Percentiles rank a stretch among this genome's conserved stretches.
Evolutionary conservation across 2,329 filamentous ascomycete genomes (phyloP).

Genomic region (Corniculantispora saksenae): DNA sequence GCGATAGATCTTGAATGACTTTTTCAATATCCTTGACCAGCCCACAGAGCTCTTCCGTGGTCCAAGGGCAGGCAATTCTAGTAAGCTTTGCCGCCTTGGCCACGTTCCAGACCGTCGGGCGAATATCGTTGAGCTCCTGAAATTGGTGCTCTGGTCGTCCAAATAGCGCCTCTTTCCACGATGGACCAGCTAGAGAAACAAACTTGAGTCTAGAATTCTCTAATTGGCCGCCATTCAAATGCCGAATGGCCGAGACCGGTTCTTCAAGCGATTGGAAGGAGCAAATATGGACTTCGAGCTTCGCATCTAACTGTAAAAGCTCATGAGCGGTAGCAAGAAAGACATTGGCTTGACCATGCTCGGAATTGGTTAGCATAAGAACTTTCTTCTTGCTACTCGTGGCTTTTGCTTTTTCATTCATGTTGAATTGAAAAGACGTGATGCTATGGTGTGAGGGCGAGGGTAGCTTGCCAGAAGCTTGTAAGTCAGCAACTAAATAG

Average conservation of each 20-base stretch:
- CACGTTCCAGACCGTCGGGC: constrained; percentile 16
- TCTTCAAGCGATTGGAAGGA: constrained; percentile 12
- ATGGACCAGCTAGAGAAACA: not conserved
- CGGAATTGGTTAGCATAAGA: constrained; percentile 26
- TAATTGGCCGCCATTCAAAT: not conserved
- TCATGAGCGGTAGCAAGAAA: constrained; percentile 26
- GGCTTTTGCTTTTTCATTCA: not conserved
- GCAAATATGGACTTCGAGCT: constrained; percentile 21
- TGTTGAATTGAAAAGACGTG: not conserved
- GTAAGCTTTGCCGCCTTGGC: constrained; percentile 3
- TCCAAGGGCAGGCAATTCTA: constrained; percentile 18
- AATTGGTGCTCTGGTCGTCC: constrained; percentile 6
- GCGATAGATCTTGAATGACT: constrained; percentile 9
- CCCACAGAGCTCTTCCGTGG: constrained; percentile 3
- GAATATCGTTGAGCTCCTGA: not conserved
- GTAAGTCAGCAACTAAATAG: not conserved
- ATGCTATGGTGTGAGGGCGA: not conserved
- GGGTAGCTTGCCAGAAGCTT: not conserved
- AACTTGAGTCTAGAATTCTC: constrained; percentile 7
- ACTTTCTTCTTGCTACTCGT: constrained; percentile 16
- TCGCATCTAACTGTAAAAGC: constrained; percentile 17
- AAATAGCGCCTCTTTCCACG: constrained; percentile 15
- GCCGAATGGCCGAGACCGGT: not conserved
- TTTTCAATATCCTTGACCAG: constrained; percentile 13
- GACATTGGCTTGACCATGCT: constrained; percentile 29